A percentile compares a stretch with the other conserved stretches of the same genome.
Evolutionary conservation across 345 rosid species (phyloP).

Genomic region (Zanthoxylum bungeanum): DNA sequence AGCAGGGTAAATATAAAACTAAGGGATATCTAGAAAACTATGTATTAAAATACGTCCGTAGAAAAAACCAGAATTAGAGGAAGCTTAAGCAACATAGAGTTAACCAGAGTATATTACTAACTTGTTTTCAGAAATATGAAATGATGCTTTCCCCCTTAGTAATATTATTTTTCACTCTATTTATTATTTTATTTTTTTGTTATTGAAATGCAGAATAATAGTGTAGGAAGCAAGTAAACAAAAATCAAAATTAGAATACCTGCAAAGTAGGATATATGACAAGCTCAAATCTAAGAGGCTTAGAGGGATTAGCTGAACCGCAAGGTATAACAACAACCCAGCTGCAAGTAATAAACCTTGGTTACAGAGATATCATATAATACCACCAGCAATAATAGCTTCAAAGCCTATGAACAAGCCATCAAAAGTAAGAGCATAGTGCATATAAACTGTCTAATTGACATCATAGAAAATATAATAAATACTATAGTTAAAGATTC

Average conservation of each 20-base stretch:
- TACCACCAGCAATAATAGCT: neutral
- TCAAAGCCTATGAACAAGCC: conserved; percentile 2
- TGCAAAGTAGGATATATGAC: conserved; percentile 41
- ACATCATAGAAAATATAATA: conserved; percentile 1
- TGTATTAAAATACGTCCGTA: neutral
- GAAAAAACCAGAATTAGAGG: neutral
- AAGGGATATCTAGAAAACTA: neutral
- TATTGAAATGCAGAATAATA: neutral
- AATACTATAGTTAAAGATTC: conserved; percentile 7
- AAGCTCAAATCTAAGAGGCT: conserved; percentile 47
- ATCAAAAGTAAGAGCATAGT: neutral
- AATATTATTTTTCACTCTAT: neutral
- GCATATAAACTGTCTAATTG: neutral
- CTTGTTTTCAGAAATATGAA: neutral
- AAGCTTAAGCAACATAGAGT: conserved; percentile 3
- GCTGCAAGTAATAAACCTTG: conserved; percentile 28
- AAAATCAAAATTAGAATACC: conserved; percentile 21
- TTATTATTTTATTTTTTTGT: neutral
- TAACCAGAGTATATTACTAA: neutral
- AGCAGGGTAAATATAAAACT: neutral
- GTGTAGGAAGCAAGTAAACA: conserved; percentile 5
- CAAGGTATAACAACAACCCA: conserved; percentile 52
- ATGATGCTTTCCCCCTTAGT: neutral
- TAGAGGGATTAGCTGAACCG: conserved; percentile 33
- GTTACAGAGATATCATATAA: conserved; percentile 1